Conservation (phyloP, 2,329 filamentous ascomycete genomes). For the Colletotrichum phormii region DNA sequence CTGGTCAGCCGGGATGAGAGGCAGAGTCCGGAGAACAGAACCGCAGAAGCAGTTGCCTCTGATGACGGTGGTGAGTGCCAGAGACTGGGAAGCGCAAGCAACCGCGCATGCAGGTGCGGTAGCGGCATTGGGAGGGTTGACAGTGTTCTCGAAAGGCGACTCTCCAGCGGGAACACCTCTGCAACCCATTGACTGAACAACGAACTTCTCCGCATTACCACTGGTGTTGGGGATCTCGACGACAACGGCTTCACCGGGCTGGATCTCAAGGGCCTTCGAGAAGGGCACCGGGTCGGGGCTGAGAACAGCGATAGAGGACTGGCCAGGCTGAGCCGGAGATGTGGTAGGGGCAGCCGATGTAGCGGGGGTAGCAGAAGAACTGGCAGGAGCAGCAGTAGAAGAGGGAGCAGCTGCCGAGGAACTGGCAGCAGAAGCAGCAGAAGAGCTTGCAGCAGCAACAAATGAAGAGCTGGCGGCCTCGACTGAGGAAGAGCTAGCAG, state of each 20-base stretch:
- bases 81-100: neutral
- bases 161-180: conserved; percentile 18
- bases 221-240: neutral
- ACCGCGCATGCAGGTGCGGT: neutral
- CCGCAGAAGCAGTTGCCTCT: conserved; percentile 15
- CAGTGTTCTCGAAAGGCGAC: conserved; percentile 11
- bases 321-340: neutral
- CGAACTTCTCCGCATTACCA: neutral
- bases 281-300: neutral
- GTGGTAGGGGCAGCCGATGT: neutral
- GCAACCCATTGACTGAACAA: conserved; percentile 10
- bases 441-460: neutral
- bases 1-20: neutral
- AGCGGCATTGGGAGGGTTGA: neutral
- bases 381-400: neutral
- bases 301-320: neutral
- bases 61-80: neutral
- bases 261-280: neutral
- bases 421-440: neutral
- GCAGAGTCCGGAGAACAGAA: neutral
- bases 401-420: neutral
- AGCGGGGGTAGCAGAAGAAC: neutral
- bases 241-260: conserved; percentile 7
- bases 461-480: neutral
- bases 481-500: neutral